Base-by-base conservation (phyloP, 306 rosid genomes). In the Lathyrus sativus region DNA sequence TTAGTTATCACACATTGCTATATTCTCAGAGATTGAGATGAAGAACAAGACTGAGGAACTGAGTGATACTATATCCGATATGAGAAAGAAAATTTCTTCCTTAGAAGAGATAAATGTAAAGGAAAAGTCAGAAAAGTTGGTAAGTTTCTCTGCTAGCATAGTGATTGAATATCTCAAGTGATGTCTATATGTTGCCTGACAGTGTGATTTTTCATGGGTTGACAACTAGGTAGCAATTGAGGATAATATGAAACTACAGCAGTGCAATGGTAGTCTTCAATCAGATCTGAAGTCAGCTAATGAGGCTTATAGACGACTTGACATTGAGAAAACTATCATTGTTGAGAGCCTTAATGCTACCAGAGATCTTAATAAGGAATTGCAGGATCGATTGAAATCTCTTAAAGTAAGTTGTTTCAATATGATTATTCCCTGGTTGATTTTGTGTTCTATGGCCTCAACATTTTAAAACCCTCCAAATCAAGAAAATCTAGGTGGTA, bases 211-310 rank as follows among this genome's bases (percentile, higher is more conserved):
- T 11, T 63, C 37, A 14, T 71, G 76, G 46, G 35, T 48, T 68
- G 75, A 62, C 49, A 57, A 73, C 45, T 68, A 93, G 98, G 91
- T 76, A 75, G 96, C 97, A n/a, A 83, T 86, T 48, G 63, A 57
- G 13, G 38, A 88, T 67, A 93, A 93, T 67, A 86, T 87, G 78
- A 86, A 91, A 72, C 79, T 92, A 33, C 98, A 92, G 24, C 92
- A 85, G 76, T 89, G 90, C 71, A 92, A 88, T 15, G 82, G 90
- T 64, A 85, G 87, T 71, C 96, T 93, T 62, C 96, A 90, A 61
- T 85, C 79, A 43, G 91, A 88, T 74, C 88, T 86, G 49, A 89
- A 88, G 76, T 74, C 77, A 44, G 71, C 73, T 53, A 87, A 78
- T 2, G 90, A 90, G 75, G 87, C 93, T 46, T 89, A 81, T 37